Evolutionary conservation across 257 asterid genomes (phyloP).

Genomic region (Leptodermis oblonga): DNA sequence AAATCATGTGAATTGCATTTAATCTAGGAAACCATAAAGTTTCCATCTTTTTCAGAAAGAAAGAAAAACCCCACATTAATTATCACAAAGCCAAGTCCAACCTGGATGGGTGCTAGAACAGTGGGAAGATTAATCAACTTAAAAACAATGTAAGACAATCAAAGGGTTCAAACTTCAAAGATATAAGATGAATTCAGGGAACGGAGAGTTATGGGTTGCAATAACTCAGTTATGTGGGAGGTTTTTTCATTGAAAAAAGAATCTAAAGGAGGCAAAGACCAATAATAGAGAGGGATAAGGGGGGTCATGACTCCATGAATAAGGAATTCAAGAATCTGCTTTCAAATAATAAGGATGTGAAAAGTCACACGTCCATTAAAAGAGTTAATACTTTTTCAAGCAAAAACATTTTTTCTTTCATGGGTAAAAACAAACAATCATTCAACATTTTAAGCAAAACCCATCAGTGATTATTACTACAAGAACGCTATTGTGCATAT

Average conservation of each 20-base stretch:
- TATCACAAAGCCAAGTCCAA: neutral
- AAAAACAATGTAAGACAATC: neutral
- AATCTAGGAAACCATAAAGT: conserved; percentile 4
- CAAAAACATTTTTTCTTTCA: neutral
- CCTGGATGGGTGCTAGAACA: no score
- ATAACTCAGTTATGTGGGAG: no score
- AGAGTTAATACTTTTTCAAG: neutral
- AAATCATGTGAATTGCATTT: conserved; percentile 17
- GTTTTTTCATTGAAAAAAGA: no score
- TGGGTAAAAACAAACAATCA: neutral
- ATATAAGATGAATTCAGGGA: neutral
- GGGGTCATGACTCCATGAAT: no score
- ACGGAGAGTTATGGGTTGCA: conserved; percentile 8
- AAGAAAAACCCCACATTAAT: neutral
- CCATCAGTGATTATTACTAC: neutral
- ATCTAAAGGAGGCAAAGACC: conserved; percentile 10
- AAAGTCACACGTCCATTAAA: conserved; percentile 12
- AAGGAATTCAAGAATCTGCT: conserved; percentile 27
- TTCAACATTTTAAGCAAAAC: neutral
- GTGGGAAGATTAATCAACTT: neutral
- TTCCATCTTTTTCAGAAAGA: neutral
- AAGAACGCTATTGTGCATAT: neutral
- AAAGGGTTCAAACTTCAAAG: neutral
- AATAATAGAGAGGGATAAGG: conserved; percentile 30
- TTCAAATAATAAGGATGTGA: neutral